Evolutionary conservation across 257 asterid genomes (phyloP).

Genomic region (Capsicum chinense): DNA sequence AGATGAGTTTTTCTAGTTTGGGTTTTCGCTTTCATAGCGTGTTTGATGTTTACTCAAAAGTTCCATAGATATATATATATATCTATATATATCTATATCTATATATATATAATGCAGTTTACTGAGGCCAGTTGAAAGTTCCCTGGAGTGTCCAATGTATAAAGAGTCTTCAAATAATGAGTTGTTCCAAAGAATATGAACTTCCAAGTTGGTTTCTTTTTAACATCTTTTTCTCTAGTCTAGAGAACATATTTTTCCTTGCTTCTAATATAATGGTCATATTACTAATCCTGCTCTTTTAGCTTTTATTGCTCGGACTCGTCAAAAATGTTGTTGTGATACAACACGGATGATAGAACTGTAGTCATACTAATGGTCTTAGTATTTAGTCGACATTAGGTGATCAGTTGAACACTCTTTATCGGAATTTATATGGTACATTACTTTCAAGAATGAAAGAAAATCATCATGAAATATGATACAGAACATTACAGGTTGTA

Average conservation of each 20-base stretch:
- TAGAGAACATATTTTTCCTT: not conserved
- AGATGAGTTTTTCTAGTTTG: constrained; percentile 35
- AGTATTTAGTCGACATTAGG: not conserved
- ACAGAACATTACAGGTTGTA: constrained; percentile 27
- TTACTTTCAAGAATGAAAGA: no score
- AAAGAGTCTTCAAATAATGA: constrained; percentile 23
- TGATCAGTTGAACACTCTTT: not conserved
- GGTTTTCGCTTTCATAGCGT: constrained; percentile 25
- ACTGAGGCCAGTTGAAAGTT: constrained; percentile 25
- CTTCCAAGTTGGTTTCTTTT: not conserved
- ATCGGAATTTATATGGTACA: not conserved
- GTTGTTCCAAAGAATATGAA: constrained; percentile 16
- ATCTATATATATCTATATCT: not conserved
- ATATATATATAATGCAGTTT: constrained; percentile 24
- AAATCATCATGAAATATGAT: no score
- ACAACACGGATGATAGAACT: not conserved
- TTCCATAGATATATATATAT: constrained; percentile 19
- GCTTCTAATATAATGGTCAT: constrained; percentile 6
- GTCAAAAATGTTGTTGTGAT: not conserved
- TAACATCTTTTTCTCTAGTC: not conserved
- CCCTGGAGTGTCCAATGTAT: constrained; percentile 23
- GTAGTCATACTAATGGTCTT: not conserved
- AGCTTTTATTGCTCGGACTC: not conserved
- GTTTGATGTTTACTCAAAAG: constrained; percentile 30
- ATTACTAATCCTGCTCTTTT: not conserved